Conservation (phyloP, 208 protist species). For the Wallacemonas sp. region DNA sequence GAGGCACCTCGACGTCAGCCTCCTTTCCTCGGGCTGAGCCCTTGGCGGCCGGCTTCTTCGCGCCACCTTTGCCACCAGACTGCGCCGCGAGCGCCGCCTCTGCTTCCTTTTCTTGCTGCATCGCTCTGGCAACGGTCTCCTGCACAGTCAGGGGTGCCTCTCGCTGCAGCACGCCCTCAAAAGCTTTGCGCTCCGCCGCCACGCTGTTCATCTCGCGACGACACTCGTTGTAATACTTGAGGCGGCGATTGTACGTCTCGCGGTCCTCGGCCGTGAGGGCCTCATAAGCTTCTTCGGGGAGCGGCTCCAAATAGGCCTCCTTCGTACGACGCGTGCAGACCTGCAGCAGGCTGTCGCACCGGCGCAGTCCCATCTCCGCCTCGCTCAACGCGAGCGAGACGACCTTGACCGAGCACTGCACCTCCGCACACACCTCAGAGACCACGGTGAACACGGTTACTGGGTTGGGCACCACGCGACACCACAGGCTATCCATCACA, state of each 20-base stretch:
- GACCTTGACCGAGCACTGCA: slow-evolving; percentile 43
- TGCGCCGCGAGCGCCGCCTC: background rate
- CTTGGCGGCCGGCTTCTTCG: slow-evolving; percentile 11
- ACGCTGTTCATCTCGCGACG: slow-evolving; percentile 48
- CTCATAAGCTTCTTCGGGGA: slow-evolving; percentile 82
- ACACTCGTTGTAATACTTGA: slow-evolving; percentile 85
- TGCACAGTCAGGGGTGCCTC: slow-evolving; percentile 22
- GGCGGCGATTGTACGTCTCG: slow-evolving; percentile 65
- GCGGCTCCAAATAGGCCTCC: slow-evolving; percentile 36
- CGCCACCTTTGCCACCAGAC: slow-evolving; percentile 4
- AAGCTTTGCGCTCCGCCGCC: slow-evolving; percentile 28
- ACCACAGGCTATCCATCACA: slow-evolving; percentile 75
- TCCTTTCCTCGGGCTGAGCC: background rate
- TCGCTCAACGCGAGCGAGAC: slow-evolving; percentile 71
- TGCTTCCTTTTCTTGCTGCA: slow-evolving; percentile 13
- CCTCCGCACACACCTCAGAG: slow-evolving; percentile 29
- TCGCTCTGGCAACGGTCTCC: slow-evolving; percentile 17
- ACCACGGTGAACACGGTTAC: slow-evolving; percentile 52
- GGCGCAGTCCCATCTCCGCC: slow-evolving; percentile 52
- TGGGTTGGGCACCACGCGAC: slow-evolving; percentile 46
- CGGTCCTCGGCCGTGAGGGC: slow-evolving; percentile 39
- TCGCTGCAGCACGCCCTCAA: slow-evolving; percentile 17
- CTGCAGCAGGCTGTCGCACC: slow-evolving; percentile 31
- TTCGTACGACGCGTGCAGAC: slow-evolving; percentile 35
- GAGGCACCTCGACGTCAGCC: background rate